These are phyloP conservation scores for Centrapalus pauciflorus DNA, from an alignment of 129 eudicot species.

Conservation along the genomic window DNA sequence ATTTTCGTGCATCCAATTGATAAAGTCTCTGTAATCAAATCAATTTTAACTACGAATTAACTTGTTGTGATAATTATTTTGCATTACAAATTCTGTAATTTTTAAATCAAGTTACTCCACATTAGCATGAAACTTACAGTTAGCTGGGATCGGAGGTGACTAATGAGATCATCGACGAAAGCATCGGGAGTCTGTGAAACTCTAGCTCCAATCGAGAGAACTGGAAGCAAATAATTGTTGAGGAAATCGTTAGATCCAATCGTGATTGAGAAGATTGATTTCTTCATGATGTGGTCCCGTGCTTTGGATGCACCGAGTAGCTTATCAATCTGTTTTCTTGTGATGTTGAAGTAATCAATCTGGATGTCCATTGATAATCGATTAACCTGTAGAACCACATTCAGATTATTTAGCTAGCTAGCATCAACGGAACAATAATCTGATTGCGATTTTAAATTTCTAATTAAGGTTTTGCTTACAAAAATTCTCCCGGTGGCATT, in stretches of 20 bases:
- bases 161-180: constrained; percentile 62
- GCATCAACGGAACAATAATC: background rate
- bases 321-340: constrained; percentile 71
- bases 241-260: constrained; percentile 93
- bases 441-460: background rate
- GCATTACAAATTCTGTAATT: too few relatives aligned
- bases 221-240: constrained; percentile 85
- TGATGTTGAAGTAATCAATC: constrained; percentile 86
- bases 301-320: constrained; percentile 72
- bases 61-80: too few relatives aligned
- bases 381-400: constrained; percentile 56
- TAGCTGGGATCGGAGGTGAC: constrained; percentile 61
- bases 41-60: background rate
- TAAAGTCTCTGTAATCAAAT: constrained; percentile 70
- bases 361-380: constrained; percentile 92
- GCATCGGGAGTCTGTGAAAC: constrained; percentile 66
- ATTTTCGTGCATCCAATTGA: constrained; percentile 78
- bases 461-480: constrained; percentile 42
- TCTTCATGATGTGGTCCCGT: constrained; percentile 53
- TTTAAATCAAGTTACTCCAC: too few relatives aligned
- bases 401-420: background rate
- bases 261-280: constrained; percentile 82
- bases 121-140: constrained; percentile 44
- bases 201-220: constrained; percentile 73
- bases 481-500: constrained; percentile 91